Evolutionary conservation across 2,329 filamentous ascomycete genomes (phyloP).

Genomic region (Zymoseptoria pseudotritici): DNA sequence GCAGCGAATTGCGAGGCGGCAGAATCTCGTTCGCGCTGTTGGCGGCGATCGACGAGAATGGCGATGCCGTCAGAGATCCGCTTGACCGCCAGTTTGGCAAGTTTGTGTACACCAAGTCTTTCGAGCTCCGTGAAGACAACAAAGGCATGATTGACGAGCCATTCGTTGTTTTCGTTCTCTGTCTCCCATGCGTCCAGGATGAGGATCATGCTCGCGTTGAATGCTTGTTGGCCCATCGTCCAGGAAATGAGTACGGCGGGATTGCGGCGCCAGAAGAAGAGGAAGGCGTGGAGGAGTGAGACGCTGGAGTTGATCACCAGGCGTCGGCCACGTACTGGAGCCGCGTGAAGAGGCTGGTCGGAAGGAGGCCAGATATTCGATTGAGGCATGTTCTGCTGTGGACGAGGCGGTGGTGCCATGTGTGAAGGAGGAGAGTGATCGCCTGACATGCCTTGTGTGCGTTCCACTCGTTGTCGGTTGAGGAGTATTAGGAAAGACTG

Average conservation of each 20-base stretch:
- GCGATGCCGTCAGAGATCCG: conserved; percentile 30
- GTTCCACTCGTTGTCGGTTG: conserved; percentile 39
- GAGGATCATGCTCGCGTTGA: conserved; percentile 45
- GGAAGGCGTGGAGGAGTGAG: conserved; percentile 37
- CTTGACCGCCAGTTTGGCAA: conserved; percentile 39
- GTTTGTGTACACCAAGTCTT: conserved; percentile 37
- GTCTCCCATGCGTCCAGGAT: conserved; percentile 41
- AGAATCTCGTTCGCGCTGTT: conserved; percentile 13
- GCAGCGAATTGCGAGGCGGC: conserved; percentile 7
- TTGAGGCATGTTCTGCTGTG: conserved; percentile 3
- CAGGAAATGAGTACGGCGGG: conserved; percentile 41
- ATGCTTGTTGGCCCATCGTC: conserved; percentile 44
- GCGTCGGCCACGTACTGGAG: conserved; percentile 31
- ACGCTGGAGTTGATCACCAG: conserved; percentile 38
- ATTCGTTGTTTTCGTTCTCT: conserved; percentile 30
- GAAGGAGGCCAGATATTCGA: conserved; percentile 8
- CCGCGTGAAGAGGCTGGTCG: conserved; percentile 20
- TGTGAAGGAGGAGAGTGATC: conserved; percentile 15
- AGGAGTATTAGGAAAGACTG: conserved; percentile 44
- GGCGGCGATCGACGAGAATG: conserved; percentile 14
- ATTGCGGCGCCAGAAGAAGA: conserved; percentile 40
- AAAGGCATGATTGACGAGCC: conserved; percentile 36
- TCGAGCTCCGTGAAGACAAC: conserved; percentile 38
- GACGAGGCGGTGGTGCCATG: conserved; percentile 13
- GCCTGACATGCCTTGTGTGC: conserved; percentile 17